Conservation (phyloP, 768 basidiomycete genomes). For the Suillus hirtellus region DNA sequence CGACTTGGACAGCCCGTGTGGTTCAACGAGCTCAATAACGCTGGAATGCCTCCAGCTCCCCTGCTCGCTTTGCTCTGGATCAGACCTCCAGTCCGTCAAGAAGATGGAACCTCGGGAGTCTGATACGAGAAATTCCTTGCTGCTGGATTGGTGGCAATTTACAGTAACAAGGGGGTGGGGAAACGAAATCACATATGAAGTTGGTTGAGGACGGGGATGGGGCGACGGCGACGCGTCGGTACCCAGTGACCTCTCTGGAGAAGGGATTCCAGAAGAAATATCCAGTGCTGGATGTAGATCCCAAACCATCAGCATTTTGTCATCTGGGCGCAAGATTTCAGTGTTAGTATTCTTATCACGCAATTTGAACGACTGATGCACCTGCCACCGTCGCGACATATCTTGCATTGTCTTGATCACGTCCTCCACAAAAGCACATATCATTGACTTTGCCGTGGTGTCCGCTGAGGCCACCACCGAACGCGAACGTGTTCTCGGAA, state of each 20-base stretch:
- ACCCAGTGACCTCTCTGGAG: constrained; percentile 33
- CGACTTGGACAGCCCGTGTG: constrained; percentile 57
- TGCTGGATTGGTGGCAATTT: constrained; percentile 66
- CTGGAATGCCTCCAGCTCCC: constrained; percentile 62
- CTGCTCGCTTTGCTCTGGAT: constrained; percentile 53
- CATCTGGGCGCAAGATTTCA: constrained; percentile 46
- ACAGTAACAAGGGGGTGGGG: constrained; percentile 71
- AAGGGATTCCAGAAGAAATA: constrained; percentile 39
- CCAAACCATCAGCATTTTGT: constrained; percentile 86
- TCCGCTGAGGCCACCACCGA: constrained; percentile 79
- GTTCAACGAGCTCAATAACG: constrained; percentile 73
- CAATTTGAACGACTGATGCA: constrained; percentile 24
- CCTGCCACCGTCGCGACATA: constrained; percentile 85
- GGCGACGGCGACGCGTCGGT: constrained; percentile 32
- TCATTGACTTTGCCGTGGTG: constrained; percentile 80
- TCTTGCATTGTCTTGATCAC: constrained; percentile 61
- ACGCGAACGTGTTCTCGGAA: constrained; percentile 59
- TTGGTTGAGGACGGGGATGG: constrained; percentile 60
- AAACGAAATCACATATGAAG: constrained; percentile 75
- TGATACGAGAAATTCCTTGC: constrained; percentile 79
- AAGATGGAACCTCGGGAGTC: constrained; percentile 75
- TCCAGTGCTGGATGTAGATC: constrained; percentile 65
- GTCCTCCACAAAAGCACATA: constrained; percentile 79
- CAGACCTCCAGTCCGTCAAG: constrained; percentile 81
- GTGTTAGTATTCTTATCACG: not conserved